These are phyloP conservation scores for Oidiodendron maius DNA, from an alignment of 495 filamentous ascomycete species.

Conservation along the genomic window DNA sequence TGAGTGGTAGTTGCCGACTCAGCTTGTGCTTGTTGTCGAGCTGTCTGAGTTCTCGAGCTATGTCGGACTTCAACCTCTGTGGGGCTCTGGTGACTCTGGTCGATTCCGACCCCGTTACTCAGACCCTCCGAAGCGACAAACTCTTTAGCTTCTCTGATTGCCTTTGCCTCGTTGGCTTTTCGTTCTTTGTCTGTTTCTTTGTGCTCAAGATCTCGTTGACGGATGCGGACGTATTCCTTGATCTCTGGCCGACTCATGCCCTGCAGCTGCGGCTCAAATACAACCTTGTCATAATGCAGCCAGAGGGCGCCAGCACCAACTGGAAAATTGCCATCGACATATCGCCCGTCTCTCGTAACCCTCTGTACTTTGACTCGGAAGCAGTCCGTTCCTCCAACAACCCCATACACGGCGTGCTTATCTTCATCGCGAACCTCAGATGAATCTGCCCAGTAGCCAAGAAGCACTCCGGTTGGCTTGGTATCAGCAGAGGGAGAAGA, in stretches of 20 bases:
- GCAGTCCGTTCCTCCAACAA: slow-evolving; percentile 46
- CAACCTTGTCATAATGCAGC: slow-evolving; percentile 49
- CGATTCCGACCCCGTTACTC: neutral
- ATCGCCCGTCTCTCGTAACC: slow-evolving; percentile 42
- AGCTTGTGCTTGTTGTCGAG: slow-evolving; percentile 19
- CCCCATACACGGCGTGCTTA: slow-evolving; percentile 46
- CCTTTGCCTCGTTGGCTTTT: slow-evolving; percentile 39
- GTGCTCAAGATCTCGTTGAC: slow-evolving; percentile 36
- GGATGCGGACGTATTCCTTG: slow-evolving; percentile 48
- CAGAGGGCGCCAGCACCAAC: slow-evolving; percentile 44
- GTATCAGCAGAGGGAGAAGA: slow-evolving; percentile 23
- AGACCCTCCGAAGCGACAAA: slow-evolving; percentile 21
- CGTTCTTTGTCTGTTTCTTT: slow-evolving; percentile 38
- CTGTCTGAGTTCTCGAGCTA: slow-evolving; percentile 13
- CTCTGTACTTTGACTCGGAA: slow-evolving; percentile 46
- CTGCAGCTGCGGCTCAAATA: slow-evolving; percentile 40
- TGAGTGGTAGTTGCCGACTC: slow-evolving; percentile 9
- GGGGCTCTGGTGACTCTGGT: neutral
- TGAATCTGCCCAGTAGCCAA: slow-evolving; percentile 45
- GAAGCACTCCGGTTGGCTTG: slow-evolving; percentile 39
- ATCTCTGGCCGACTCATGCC: slow-evolving; percentile 37
- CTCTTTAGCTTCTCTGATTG: slow-evolving; percentile 38
- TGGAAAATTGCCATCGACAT: slow-evolving; percentile 43
- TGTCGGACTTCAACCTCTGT: slow-evolving; percentile 21
- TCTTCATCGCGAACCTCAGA: slow-evolving; percentile 28